Base-by-base conservation (phyloP, 1,284 basidiomycete species). In the Leccinum subatratum region DNA sequence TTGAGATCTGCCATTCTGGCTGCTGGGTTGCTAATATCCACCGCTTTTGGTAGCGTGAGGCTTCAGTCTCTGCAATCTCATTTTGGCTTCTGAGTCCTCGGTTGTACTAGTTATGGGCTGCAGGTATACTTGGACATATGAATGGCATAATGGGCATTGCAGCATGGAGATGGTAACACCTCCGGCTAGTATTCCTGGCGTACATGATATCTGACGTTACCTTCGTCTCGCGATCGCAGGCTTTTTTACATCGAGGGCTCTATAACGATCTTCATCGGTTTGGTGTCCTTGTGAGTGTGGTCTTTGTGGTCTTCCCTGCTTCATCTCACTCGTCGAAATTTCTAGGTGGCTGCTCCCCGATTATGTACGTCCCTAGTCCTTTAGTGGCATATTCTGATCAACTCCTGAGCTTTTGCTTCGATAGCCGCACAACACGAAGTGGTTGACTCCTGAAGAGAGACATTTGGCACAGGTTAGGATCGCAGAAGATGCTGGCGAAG, bases 401-500 rank as follows among this genome's bases (percentile, higher is more conserved):
- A 12, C 45, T 14, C 4, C 34, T 51, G 54, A 68, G 6, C 9
- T 18, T 20, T 39, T 5, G 22, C 30, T 28, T 22, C 5, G 16
- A 39, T 56, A 89, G 86, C 86, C 86, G 2, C 72, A 83, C 63
- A 92, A 92, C 72, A 91, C 91, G 1, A 80, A 81, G 42, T 91
- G 60, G 60, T 30, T 61, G 39, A 61, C 60, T 61, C 39, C 60
- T 11, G 39, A 42, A 9, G 88, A 93, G 71, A 81, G 82, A 28
- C 82, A 83, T n/a, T 81, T 93, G 7, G 91, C 91, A 2, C 88
- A 89, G 72, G 84, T 86, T 1, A 85, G 92, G 7, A 81, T 93
- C 37, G 83, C 88, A 0, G 90, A 92, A 73, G 91, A 93, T 73
- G 86, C 85, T n/a, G 89, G 89, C 2, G 89, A 90, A 76, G 86